phyloP scores from a whole-genome alignment of 2,329 filamentous ascomycete species.

The Pseudogymnoascus sp. region DNA sequence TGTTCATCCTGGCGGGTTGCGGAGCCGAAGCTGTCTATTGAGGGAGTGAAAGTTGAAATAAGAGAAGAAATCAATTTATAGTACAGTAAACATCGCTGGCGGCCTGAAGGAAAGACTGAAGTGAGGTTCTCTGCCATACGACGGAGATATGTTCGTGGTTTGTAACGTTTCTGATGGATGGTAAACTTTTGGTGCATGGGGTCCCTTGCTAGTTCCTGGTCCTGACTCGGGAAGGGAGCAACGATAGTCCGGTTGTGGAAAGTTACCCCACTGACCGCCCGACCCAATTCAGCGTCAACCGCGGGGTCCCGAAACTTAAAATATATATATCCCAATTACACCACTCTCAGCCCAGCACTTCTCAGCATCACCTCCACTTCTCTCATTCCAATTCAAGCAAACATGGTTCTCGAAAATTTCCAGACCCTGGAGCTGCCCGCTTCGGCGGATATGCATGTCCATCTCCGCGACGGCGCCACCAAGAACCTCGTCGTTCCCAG shows the following conservation, averaged over 20 bases:
- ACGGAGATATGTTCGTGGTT: background rate
- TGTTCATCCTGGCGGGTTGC: slow-evolving; percentile 9
- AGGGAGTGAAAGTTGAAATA: background rate
- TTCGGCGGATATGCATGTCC: slow-evolving; percentile 57
- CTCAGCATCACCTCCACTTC: background rate
- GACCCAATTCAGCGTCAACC: background rate
- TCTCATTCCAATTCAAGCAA: background rate
- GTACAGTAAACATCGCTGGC: background rate
- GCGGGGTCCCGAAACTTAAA: slow-evolving; percentile 4
- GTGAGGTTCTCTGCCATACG: background rate
- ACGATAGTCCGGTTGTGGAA: background rate
- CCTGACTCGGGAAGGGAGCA: background rate
- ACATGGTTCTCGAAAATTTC: slow-evolving; percentile 20
- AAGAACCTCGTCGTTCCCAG: slow-evolving; percentile 48
- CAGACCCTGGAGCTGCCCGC: slow-evolving; percentile 46
- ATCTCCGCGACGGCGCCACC: slow-evolving; percentile 59
- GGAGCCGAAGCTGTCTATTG: background rate
- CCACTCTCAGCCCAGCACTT: background rate
- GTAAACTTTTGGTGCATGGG: background rate
- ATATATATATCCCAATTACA: background rate
- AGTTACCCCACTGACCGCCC: slow-evolving; percentile 1
- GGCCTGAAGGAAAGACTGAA: slow-evolving; percentile 1
- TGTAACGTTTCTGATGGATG: background rate
- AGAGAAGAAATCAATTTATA: background rate
- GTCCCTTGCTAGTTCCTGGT: background rate